Base-by-base conservation (phyloP, 257 asterid genomes). In the Nicotiana paniculata region DNA sequence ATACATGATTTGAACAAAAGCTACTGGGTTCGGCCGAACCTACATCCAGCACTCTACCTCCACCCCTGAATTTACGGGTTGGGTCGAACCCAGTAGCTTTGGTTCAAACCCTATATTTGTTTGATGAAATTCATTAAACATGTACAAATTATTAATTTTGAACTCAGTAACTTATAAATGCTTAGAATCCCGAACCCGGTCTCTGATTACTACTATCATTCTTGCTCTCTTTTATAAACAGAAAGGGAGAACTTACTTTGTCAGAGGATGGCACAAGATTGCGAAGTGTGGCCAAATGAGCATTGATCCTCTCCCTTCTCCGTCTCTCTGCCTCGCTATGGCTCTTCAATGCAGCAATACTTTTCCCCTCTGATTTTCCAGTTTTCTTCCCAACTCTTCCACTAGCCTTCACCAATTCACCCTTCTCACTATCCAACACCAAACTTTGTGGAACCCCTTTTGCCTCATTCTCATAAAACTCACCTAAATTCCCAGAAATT, bases 241-340 rank as follows among this genome's bases (percentile, higher is more conserved):
- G 63, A 59, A n/a, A 77, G 78, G 51, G 3, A 72, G 26, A 5
- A 84, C 93, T 74, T 82, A 94, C 98, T 97, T 94, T 94, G 81
- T 92, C 90, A 82, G 85, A 84, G 68, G 87, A 86, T 3, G 97
- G 96, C 46, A 93, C 93, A 83, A 93, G 93, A 15, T 83, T 88
- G 6, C 95, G 93, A 68, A 95, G 97, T 30, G 91, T 91, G 9
- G 62, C 84, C 21, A 92, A 88, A 89, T 90, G 96, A 69, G 95
- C 92, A 83, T 95, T 95, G 86, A 95, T 93, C 88, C 95, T 87
- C 80, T 95, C 97, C 86, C 98, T 91, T 79, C 97, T 89, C 81
- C 98, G 88, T 88, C 90, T 89, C 88, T 95, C 98, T 28, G 98
- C 94, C 85, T 95, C 98, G 74, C 98, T 95, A 72, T 93, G 98